Conservation (phyloP, 371 early-diverging fungal species). For the Mortierella sp. region DNA sequence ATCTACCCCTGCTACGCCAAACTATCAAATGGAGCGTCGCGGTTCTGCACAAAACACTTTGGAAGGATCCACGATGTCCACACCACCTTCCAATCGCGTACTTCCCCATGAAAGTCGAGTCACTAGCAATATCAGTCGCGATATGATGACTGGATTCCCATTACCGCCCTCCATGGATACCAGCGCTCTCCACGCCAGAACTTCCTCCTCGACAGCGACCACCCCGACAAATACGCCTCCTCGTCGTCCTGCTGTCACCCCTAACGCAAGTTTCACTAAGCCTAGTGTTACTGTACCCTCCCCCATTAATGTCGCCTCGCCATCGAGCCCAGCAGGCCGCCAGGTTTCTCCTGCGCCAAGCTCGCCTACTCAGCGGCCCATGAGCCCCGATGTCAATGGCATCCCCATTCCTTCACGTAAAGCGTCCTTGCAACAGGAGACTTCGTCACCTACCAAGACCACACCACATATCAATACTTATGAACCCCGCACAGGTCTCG, state of each 20-base stretch:
- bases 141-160: too few species aligned
- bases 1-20: constrained; percentile 11
- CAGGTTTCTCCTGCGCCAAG: background rate
- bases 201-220: too few species aligned
- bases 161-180: too few species aligned
- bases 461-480: background rate
- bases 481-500: constrained; percentile 28
- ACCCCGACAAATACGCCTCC: too few species aligned
- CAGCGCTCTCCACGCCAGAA: too few species aligned
- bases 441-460: constrained; percentile 28
- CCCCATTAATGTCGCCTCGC: too few species aligned
- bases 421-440: constrained; percentile 33
- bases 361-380: constrained; percentile 11
- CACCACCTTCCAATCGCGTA: too few species aligned
- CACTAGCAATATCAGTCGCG: too few species aligned
- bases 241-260: background rate
- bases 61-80: background rate
- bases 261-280: background rate
- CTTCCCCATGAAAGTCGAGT: too few species aligned
- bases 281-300: background rate
- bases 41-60: constrained; percentile 17
- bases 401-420: constrained; percentile 43
- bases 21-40: constrained; percentile 21
- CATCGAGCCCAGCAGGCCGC: background rate
- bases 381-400: constrained; percentile 23